Evolutionary conservation across 2,329 filamentous ascomycete genomes (phyloP).

Genomic region (Didymella arachidicola): DNA sequence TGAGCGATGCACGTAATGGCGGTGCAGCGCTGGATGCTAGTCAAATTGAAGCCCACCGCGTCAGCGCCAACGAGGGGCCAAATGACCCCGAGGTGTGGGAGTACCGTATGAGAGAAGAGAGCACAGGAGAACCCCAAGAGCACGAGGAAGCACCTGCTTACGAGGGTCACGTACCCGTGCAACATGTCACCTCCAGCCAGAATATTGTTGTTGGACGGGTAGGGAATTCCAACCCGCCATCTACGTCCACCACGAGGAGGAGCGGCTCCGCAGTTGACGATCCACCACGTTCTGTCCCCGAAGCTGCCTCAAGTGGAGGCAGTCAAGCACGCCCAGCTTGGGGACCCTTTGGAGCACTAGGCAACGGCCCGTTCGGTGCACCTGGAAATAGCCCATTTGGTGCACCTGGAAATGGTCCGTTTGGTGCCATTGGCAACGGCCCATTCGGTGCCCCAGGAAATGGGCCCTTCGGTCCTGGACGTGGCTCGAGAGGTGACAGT

Average conservation of each 20-base stretch:
- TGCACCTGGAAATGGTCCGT: slow-evolving; percentile 20
- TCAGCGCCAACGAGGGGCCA: slow-evolving; percentile 34
- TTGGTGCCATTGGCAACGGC: slow-evolving; percentile 18
- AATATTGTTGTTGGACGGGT: slow-evolving; percentile 36
- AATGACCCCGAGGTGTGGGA: slow-evolving; percentile 37
- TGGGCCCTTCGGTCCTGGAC: slow-evolving; percentile 16
- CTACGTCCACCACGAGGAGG: neutral
- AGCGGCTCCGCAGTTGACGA: slow-evolving; percentile 23
- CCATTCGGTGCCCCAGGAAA: slow-evolving; percentile 18
- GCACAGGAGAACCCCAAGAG: slow-evolving; percentile 24
- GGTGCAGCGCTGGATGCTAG: slow-evolving; percentile 37
- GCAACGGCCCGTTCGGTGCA: slow-evolving; percentile 23
- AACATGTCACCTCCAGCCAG: slow-evolving; percentile 32
- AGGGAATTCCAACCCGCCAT: neutral
- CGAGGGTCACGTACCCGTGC: slow-evolving; percentile 34
- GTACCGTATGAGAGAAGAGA: slow-evolving; percentile 32
- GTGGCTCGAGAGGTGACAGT: neutral
- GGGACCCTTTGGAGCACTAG: slow-evolving; percentile 27
- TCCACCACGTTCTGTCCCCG: slow-evolving; percentile 38
- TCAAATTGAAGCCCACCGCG: slow-evolving; percentile 39
- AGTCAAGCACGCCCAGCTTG: slow-evolving; percentile 16
- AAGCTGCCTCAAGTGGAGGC: neutral
- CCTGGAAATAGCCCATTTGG: slow-evolving; percentile 15
- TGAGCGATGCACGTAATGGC: slow-evolving; percentile 40
- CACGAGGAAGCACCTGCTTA: slow-evolving; percentile 35